phyloP scores from a whole-genome alignment of 352 stramenopile genomes.

The Thraustotheca clavata region DNA sequence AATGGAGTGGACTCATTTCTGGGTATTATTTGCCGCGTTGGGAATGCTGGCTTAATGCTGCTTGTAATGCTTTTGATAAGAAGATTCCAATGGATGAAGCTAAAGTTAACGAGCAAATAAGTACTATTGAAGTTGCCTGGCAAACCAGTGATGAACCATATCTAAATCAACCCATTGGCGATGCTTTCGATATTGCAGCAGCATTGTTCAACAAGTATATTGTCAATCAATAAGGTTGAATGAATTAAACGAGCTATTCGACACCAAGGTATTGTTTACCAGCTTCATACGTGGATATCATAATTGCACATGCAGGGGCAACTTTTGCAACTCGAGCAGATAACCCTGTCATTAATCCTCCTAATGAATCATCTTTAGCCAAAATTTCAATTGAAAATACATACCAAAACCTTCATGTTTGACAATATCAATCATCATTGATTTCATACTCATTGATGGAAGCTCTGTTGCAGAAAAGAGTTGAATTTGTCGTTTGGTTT shows the following conservation, averaged over 20 bases:
- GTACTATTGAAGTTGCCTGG: constrained; percentile 67
- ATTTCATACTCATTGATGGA: constrained; percentile 26
- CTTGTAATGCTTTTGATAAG: constrained; percentile 50
- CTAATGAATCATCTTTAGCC: constrained; percentile 4
- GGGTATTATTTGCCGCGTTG: constrained; percentile 62
- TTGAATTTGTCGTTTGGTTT: constrained; percentile 80
- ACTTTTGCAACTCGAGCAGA: constrained; percentile 56
- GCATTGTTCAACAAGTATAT: background rate
- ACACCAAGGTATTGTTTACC: constrained; percentile 29
- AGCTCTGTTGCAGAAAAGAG: constrained; percentile 33
- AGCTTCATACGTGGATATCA: constrained; percentile 68
- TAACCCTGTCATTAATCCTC: constrained; percentile 41
- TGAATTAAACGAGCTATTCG: background rate
- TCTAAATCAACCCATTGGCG: background rate
- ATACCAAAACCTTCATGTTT: constrained; percentile 27
- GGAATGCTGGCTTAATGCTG: constrained; percentile 60
- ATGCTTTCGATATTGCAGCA: background rate
- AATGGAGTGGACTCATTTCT: constrained; percentile 59
- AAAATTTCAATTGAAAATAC: background rate
- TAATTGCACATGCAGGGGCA: constrained; percentile 67
- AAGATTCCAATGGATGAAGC: constrained; percentile 43
- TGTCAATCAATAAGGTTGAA: background rate
- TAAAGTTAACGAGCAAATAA: constrained; percentile 36
- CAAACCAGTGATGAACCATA: constrained; percentile 28
- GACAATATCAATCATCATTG: constrained; percentile 47